These are phyloP conservation scores for Exophiala viscosa DNA, from an alignment of 2,329 filamentous ascomycete genomes.

Conservation along the genomic window DNA sequence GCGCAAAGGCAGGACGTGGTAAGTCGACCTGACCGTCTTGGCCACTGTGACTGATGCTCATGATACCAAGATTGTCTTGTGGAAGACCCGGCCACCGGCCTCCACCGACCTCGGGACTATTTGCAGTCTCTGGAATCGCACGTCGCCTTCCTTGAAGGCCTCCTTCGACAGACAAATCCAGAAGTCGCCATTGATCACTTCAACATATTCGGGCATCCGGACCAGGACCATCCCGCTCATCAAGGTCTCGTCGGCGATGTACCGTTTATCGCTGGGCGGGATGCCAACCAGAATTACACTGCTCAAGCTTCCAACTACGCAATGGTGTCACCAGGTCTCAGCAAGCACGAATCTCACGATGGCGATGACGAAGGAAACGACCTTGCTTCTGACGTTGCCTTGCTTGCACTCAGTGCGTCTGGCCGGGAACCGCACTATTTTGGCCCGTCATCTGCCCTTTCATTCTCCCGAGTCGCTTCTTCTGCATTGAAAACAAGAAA, in stretches of 20 bases:
- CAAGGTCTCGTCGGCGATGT: neutral
- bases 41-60: too few relatives aligned
- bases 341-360: neutral
- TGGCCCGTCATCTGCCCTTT: conserved; percentile 36
- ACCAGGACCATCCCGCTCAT: neutral
- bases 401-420: conserved; percentile 12
- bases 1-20: conserved; percentile 1
- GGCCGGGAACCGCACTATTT: conserved; percentile 39
- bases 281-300: neutral
- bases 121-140: conserved; percentile 27
- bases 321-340: neutral
- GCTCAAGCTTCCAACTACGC: neutral
- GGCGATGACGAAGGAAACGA: neutral
- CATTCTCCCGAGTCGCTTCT: conserved; percentile 31
- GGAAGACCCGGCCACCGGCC: conserved; percentile 37
- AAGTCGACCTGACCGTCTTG: neutral
- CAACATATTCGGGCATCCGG: neutral
- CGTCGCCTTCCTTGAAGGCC: conserved; percentile 7
- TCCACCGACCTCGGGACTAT: conserved; percentile 35
- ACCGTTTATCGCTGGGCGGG: neutral
- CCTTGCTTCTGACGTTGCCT: neutral
- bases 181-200: conserved; percentile 1
- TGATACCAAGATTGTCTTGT: conserved; percentile 35
- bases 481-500: conserved; percentile 2
- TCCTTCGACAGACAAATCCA: conserved; percentile 1